Evolutionary conservation across 2,329 filamentous ascomycete species (phyloP).

Genomic region (Fusarium burgessii): DNA sequence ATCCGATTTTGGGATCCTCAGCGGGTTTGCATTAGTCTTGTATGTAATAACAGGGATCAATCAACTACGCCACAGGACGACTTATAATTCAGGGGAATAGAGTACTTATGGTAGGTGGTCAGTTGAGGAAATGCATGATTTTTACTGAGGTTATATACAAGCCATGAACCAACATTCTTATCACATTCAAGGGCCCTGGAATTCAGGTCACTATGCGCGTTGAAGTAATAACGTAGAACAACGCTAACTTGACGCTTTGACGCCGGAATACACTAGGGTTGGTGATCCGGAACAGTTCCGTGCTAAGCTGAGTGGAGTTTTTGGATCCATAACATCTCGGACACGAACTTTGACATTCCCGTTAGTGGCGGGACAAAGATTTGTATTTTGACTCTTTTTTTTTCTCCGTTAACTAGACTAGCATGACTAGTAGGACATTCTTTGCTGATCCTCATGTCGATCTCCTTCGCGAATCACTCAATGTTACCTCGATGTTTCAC

Average conservation of each 20-base stretch:
- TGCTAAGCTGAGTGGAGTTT: constrained; percentile 1
- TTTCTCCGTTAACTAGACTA: background rate
- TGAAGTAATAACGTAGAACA: background rate
- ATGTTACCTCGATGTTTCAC: background rate
- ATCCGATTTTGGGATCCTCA: constrained; percentile 26
- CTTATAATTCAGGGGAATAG: background rate
- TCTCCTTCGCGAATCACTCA: constrained; percentile 5
- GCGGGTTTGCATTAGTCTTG: background rate
- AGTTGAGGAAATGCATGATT: background rate
- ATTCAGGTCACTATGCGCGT: background rate
- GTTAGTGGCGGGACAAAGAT: background rate
- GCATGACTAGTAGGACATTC: background rate
- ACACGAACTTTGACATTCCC: background rate
- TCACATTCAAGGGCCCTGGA: background rate
- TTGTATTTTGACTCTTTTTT: background rate
- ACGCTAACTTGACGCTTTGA: background rate
- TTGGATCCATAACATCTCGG: background rate
- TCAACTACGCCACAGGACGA: constrained; percentile 12
- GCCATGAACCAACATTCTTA: background rate
- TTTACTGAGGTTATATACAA: background rate
- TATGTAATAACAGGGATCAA: background rate
- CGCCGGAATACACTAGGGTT: background rate
- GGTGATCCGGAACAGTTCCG: constrained; percentile 22
- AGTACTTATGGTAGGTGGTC: background rate
- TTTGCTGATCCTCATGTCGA: background rate